Base-by-base conservation (phyloP, 257 asterid species). In the Nicotiana tabacum region DNA sequence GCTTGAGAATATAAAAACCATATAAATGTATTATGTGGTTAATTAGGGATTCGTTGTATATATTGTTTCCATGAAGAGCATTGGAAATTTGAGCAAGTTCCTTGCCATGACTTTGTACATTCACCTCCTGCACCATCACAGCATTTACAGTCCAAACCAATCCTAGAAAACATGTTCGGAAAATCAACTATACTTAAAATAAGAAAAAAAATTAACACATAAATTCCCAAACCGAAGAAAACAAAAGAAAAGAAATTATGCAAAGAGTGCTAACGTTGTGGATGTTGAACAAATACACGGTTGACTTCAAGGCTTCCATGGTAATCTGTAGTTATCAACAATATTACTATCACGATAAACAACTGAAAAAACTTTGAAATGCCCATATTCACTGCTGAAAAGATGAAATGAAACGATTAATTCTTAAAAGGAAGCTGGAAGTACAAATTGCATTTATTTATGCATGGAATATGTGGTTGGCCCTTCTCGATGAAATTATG, bases 81-180 rank as follows among this genome's bases (percentile, higher is more conserved):
- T 5, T 33, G 85, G 76, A 82, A 84, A 24, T 29, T 67, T 35
- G 77, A 66, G 81, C 87, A 85, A 70, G 83, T 55, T 13, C 83
- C 83, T 24, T 82, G 66, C 87, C 81, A 82, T 58, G 77, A 66
- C 48, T 70, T 77, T 77, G 29, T 77, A 78, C 83, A 82, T 77
- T 77, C 80, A 11, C 35, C 81, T 39, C 21, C 12, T 18, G 16
- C 35, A 21, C 39, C 77, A 57, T 57, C 80, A 51, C 81, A 85
- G 46, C 87, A 82, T 60, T 77, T 61, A 80, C 85, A 85, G 1
- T 64, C 83, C 83, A 85, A 77, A 64, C 87, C 85, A 12, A 85
- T 84, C 56, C 56, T 77, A 4, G 53, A 46, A 39, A 85, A 81
- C 55, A 62, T 78, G 48, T 83, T 66, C 57, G 24, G 37, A 57